Conservation (phyloP, 495 filamentous ascomycete genomes). For the Xylaria cubensis region DNA sequence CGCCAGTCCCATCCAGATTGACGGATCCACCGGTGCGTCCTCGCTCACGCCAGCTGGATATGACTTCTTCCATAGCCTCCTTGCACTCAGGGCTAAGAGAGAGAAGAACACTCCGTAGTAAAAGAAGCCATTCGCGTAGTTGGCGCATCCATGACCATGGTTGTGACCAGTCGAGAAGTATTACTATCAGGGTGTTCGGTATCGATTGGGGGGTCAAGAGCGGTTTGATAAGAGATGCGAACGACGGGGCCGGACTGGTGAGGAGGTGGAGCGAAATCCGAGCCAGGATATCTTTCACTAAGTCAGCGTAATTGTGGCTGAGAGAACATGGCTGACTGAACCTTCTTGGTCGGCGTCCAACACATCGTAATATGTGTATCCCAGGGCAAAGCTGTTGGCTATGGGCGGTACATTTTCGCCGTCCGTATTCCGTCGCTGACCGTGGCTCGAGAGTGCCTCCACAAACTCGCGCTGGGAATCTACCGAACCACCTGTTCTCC, state of each 20-base stretch:
- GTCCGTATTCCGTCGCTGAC: slow-evolving; percentile 62
- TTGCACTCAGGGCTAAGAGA: slow-evolving; percentile 78
- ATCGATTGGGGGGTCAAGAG: slow-evolving; percentile 86
- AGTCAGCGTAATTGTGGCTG: slow-evolving; percentile 21
- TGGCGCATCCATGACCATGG: slow-evolving; percentile 93
- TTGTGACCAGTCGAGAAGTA: slow-evolving; percentile 90
- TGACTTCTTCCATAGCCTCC: slow-evolving; percentile 83
- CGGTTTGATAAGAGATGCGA: slow-evolving; percentile 82
- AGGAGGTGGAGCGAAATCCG: slow-evolving; percentile 91
- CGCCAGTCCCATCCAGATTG: slow-evolving; percentile 55
- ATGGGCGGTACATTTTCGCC: slow-evolving; percentile 76
- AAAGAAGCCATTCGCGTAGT: slow-evolving; percentile 83
- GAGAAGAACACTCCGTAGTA: slow-evolving; percentile 76
- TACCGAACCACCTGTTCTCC: slow-evolving; percentile 74
- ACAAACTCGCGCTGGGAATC: slow-evolving; percentile 91
- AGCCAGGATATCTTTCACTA: slow-evolving; percentile 76
- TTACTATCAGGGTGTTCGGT: slow-evolving; percentile 84
- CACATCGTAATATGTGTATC: slow-evolving; percentile 95
- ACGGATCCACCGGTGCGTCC: slow-evolving; percentile 58
- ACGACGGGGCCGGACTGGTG: slow-evolving; percentile 78
- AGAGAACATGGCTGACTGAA: slow-evolving; percentile 49
- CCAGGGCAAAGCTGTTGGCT: slow-evolving; percentile 91
- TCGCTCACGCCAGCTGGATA: slow-evolving; percentile 66
- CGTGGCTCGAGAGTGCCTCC: slow-evolving; percentile 74
- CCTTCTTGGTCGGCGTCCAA: slow-evolving; percentile 94